These are phyloP conservation scores for Colletotrichum tofieldiae DNA, from an alignment of 2,329 filamentous ascomycete genomes.

Conservation along the genomic window DNA sequence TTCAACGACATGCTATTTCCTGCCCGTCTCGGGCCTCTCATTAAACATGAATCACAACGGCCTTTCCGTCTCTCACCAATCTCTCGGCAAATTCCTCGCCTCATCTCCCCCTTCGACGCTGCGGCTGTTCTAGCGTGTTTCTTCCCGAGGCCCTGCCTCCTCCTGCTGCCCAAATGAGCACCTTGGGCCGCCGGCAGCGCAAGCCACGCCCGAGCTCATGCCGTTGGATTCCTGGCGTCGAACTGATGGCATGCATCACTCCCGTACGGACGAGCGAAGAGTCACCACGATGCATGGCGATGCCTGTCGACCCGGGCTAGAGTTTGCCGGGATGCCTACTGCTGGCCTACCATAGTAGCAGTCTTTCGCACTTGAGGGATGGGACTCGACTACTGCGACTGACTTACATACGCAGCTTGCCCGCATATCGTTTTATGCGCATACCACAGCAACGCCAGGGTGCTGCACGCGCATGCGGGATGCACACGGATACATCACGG, in stretches of 20 bases:
- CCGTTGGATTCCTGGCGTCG: not conserved
- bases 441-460: slow-evolving; percentile 33
- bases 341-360: not conserved
- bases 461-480: slow-evolving; percentile 18
- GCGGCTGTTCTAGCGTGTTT: slow-evolving; percentile 30
- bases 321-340: slow-evolving; percentile 10
- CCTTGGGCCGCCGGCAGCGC: not conserved
- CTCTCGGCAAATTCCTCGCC: not conserved
- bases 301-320: slow-evolving; percentile 30
- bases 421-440: slow-evolving; percentile 37
- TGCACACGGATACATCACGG: slow-evolving; percentile 11
- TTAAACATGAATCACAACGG: not conserved
- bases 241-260: slow-evolving; percentile 8
- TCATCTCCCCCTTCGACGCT: slow-evolving; percentile 4
- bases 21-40: not conserved
- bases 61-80: slow-evolving; percentile 1
- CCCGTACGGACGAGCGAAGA: slow-evolving; percentile 12
- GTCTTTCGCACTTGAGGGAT: slow-evolving; percentile 1
- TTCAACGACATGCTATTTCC: not conserved
- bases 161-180: not conserved
- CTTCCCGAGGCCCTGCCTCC: slow-evolving; percentile 13
- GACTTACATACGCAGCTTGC: slow-evolving; percentile 38
- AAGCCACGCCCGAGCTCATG: not conserved
- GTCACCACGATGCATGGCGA: slow-evolving; percentile 13
- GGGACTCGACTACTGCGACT: slow-evolving; percentile 33